phyloP scores from a whole-genome alignment of 177 flowering plant species.

The Vitis hybrid region DNA sequence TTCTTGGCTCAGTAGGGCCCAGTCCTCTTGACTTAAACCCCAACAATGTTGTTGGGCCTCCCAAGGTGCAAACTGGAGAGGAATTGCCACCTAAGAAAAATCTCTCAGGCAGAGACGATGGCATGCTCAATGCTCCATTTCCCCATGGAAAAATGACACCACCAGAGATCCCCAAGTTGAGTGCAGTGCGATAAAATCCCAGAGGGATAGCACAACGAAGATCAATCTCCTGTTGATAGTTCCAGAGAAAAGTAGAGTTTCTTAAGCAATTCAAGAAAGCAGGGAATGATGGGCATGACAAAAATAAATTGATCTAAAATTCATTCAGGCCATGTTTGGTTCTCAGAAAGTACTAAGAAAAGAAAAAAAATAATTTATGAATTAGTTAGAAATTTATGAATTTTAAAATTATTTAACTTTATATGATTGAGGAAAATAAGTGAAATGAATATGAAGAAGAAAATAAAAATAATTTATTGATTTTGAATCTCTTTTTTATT shows the following conservation, averaged over 20 bases:
- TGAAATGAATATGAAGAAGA: too few species aligned
- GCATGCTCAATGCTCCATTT: slow-evolving; percentile 49
- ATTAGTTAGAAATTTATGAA: too few species aligned
- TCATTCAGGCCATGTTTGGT: too few species aligned
- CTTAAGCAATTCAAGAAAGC: not conserved
- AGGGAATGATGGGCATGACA: not conserved
- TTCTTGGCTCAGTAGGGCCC: slow-evolving; percentile 75
- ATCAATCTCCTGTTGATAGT: slow-evolving; percentile 73
- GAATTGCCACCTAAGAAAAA: slow-evolving; percentile 88
- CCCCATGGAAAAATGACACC: slow-evolving; percentile 90
- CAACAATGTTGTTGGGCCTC: slow-evolving; percentile 70
- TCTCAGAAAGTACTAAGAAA: too few species aligned
- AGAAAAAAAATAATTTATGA: too few species aligned
- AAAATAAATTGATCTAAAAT: too few species aligned
- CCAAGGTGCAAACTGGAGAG: slow-evolving; percentile 79
- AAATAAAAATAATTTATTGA: too few species aligned
- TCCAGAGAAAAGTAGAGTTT: slow-evolving; percentile 3
- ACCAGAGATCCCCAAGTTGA: slow-evolving; percentile 77
- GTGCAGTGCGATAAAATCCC: slow-evolving; percentile 71
- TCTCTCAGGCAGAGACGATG: slow-evolving; percentile 70
- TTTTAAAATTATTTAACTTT: too few species aligned
- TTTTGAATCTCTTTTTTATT: too few species aligned
- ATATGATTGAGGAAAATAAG: too few species aligned
- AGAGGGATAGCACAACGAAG: slow-evolving; percentile 88
- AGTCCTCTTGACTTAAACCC: slow-evolving; percentile 83